Evolutionary conservation across 2,329 filamentous ascomycete species (phyloP).

Genomic region (Botryosphaeria dothidea): DNA sequence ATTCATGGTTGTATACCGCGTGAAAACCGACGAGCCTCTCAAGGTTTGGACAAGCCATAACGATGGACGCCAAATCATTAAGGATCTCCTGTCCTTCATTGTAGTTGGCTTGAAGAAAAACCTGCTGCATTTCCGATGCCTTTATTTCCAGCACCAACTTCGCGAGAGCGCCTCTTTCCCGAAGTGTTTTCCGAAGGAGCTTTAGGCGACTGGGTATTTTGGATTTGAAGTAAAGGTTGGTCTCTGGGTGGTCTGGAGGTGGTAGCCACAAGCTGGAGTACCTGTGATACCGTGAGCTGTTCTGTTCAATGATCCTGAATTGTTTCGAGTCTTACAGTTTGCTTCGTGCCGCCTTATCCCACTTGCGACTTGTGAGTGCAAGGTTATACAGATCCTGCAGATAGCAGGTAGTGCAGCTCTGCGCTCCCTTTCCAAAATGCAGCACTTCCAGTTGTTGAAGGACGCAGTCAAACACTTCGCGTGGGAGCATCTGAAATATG

Average conservation of each 20-base stretch:
- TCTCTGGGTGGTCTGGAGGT: conserved; percentile 40
- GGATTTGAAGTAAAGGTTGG: conserved; percentile 32
- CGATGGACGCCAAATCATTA: conserved; percentile 55
- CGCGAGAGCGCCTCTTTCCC: conserved; percentile 52
- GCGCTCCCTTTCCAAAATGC: conserved; percentile 33
- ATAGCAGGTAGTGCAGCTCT: conserved; percentile 55
- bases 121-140: conserved; percentile 50
- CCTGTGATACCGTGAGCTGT: conserved; percentile 30
- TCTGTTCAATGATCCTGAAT: too few species aligned
- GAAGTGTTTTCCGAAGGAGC: conserved; percentile 56
- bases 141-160: conserved; percentile 56
- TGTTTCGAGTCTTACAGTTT: conserved; percentile 46
- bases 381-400: conserved; percentile 56
- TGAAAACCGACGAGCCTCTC: conserved; percentile 57
- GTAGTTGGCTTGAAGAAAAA: conserved; percentile 35
- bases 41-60: conserved; percentile 60
- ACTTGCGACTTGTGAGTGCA: conserved; percentile 56
- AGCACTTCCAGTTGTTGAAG: conserved; percentile 51
- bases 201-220: conserved; percentile 54
- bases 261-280: conserved; percentile 53
- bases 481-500: conserved; percentile 51
- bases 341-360: conserved; percentile 54
- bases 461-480: conserved; percentile 58
- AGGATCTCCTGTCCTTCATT: conserved; percentile 52
- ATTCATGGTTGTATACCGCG: conserved; percentile 54